Percentiles rank a stretch among this genome's conserved stretches.
phyloP scores from a whole-genome alignment of 208 protist genomes.

The Trypanosoma scelopori region DNA sequence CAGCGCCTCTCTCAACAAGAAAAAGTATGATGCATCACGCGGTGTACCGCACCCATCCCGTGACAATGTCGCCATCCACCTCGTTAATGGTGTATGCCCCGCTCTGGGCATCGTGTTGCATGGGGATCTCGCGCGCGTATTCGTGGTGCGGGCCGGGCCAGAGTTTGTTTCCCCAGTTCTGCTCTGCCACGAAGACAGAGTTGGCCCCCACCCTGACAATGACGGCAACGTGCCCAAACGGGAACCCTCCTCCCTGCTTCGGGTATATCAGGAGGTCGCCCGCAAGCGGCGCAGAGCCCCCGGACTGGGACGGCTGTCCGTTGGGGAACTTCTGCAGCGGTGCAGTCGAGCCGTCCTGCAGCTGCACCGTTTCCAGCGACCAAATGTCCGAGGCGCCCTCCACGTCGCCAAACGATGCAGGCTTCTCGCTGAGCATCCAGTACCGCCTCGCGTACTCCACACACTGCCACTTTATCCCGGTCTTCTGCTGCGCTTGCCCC shows the following conservation, averaged over 20 bases:
- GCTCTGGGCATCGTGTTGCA: slow-evolving; percentile 2
- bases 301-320: slow-evolving; percentile 11
- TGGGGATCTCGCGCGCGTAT: slow-evolving; percentile 40
- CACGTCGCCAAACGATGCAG: slow-evolving; percentile 58
- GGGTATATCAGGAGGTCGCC: slow-evolving; percentile 80
- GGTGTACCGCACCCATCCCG: slow-evolving; percentile 49
- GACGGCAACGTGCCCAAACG: slow-evolving; percentile 79
- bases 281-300: slow-evolving; percentile 34
- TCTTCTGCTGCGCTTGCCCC: neutral
- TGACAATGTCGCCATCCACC: slow-evolving; percentile 19
- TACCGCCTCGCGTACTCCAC: slow-evolving; percentile 88
- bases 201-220: slow-evolving; percentile 45
- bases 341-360: slow-evolving; percentile 34
- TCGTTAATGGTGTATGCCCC: slow-evolving; percentile 33
- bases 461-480: slow-evolving; percentile 84
- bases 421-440: slow-evolving; percentile 71
- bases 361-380: slow-evolving; percentile 28
- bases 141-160: slow-evolving; percentile 77
- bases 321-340: slow-evolving; percentile 58
- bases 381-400: slow-evolving; percentile 80
- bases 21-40: neutral
- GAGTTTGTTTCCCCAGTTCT: slow-evolving; percentile 75
- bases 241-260: slow-evolving; percentile 36
- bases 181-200: slow-evolving; percentile 66
- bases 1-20: too few relatives aligned